These are phyloP conservation scores for Arabis hirsuta DNA, from an alignment of 345 rosid genomes.

Conservation along the genomic window DNA sequence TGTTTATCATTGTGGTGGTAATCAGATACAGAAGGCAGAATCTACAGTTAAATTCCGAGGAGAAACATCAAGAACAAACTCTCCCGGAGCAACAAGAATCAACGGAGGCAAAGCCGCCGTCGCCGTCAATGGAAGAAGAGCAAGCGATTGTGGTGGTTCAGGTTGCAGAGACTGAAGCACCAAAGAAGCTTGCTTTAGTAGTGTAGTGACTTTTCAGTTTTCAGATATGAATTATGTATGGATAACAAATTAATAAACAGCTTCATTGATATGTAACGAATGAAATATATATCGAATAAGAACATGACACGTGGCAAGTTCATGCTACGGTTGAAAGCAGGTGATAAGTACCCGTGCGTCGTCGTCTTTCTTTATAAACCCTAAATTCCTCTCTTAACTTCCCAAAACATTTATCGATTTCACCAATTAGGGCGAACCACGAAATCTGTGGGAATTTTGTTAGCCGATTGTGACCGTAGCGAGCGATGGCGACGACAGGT, in stretches of 20 bases:
- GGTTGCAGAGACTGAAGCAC: conserved; percentile 32
- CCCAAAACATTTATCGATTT: conserved; percentile 14
- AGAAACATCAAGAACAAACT: conserved; percentile 39
- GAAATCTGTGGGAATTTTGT: conserved; percentile 11
- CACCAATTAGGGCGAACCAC: conserved; percentile 31
- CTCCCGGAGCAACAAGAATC: conserved; percentile 9
- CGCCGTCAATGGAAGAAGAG: conserved; percentile 29
- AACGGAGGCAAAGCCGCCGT: conserved; percentile 6
- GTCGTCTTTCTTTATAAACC: conserved; percentile 38
- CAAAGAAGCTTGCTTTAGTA: conserved; percentile 23
- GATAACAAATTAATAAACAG: not conserved
- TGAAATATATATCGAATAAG: not conserved
- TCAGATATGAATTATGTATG: not conserved
- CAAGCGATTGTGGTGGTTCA: conserved; percentile 56
- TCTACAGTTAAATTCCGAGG: conserved; percentile 43
- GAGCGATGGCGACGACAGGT: conserved; percentile 41
- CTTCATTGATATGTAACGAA: conserved; percentile 3
- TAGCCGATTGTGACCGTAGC: not conserved
- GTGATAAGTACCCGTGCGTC: conserved; percentile 23
- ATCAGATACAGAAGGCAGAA: conserved; percentile 66
- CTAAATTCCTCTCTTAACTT: conserved; percentile 16
- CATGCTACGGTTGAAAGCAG: conserved; percentile 27
- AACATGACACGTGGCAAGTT: conserved; percentile 19
- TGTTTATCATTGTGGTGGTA: conserved; percentile 74
- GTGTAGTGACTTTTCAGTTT: not conserved